Conservation (phyloP, 371 early-diverging fungal species). For the Saksenaea oblongispora region DNA sequence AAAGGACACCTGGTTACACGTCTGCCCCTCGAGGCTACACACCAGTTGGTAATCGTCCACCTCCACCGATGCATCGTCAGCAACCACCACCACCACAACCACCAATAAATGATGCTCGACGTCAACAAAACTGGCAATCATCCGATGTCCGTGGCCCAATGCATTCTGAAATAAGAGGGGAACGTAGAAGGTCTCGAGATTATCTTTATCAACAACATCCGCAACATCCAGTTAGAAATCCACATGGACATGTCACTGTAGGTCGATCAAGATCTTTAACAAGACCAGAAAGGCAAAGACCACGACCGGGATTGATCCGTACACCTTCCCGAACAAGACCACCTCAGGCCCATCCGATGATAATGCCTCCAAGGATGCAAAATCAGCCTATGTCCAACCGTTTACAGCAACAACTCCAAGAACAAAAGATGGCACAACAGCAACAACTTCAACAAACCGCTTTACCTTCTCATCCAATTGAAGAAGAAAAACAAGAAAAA, state of each 20-base stretch:
- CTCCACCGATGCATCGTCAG: conserved; percentile 2
- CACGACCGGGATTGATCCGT: conserved; percentile 45
- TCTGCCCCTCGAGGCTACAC: conserved; percentile 3
- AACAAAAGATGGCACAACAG: conserved; percentile 44
- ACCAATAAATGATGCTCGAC: not conserved
- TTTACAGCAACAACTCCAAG: conserved; percentile 48
- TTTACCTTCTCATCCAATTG: conserved; percentile 16
- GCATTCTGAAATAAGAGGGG: conserved; percentile 1
- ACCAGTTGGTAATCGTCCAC: not conserved
- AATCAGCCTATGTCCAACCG: conserved; percentile 44
- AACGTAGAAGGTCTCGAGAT: not conserved
- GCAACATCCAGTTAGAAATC: conserved; percentile 8
- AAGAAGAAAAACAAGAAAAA: conserved; percentile 37
- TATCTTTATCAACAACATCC: conserved; percentile 1
- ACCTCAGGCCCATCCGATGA: conserved; percentile 1
- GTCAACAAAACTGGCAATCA: not conserved
- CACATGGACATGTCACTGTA: conserved; percentile 22
- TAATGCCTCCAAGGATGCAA: conserved; percentile 10
- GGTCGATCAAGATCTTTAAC: conserved; percentile 41
- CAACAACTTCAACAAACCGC: conserved; percentile 35
- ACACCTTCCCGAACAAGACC: conserved; percentile 26
- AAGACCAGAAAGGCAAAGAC: conserved; percentile 50
- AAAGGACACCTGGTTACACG: conserved; percentile 3
- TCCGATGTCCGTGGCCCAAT: not conserved
- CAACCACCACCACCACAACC: not conserved